A percentile compares a stretch with the other conserved stretches of the same genome.
Evolutionary conservation across 1,284 basidiomycete genomes (phyloP).

Genomic region (Tylopilus sp.): DNA sequence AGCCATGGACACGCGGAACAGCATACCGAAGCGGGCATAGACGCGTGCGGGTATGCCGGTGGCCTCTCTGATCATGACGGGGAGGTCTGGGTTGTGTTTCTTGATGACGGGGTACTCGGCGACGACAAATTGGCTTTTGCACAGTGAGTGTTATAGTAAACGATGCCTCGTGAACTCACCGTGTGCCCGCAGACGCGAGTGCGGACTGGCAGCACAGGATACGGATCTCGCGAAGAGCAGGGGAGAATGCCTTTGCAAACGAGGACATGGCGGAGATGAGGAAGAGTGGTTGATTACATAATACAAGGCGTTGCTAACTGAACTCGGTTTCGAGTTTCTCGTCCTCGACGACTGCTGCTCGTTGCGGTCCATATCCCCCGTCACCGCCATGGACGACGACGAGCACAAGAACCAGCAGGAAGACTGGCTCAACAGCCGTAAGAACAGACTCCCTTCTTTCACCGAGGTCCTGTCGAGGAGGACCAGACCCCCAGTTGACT

Average conservation of each 20-base stretch:
- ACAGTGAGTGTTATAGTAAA: not conserved
- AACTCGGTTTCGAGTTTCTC: slow-evolving; percentile 11
- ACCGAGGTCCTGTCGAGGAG: slow-evolving; percentile 88
- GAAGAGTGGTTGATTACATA: slow-evolving; percentile 33
- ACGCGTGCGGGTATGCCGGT: slow-evolving; percentile 87
- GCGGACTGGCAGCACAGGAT: slow-evolving; percentile 89
- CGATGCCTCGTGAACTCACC: slow-evolving; percentile 61
- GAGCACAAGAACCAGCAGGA: slow-evolving; percentile 71
- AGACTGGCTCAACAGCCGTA: slow-evolving; percentile 74
- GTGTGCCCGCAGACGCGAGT: slow-evolving; percentile 82
- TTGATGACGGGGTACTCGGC: slow-evolving; percentile 87
- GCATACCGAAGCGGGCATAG: slow-evolving; percentile 90
- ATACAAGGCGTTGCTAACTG: slow-evolving; percentile 20
- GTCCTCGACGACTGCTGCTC: slow-evolving; percentile 15
- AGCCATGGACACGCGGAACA: slow-evolving; percentile 22
- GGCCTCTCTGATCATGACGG: slow-evolving; percentile 93
- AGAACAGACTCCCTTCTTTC: slow-evolving; percentile 81
- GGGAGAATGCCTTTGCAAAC: slow-evolving; percentile 84
- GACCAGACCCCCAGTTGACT: slow-evolving; percentile 94
- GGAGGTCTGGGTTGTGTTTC: slow-evolving; percentile 90
- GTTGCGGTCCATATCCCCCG: slow-evolving; percentile 11
- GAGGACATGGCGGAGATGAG: slow-evolving; percentile 57
- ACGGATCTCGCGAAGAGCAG: slow-evolving; percentile 88
- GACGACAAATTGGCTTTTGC: slow-evolving; percentile 83
- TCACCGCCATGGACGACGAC: slow-evolving; percentile 62